Evolutionary conservation across 2,329 filamentous ascomycete genomes (phyloP), one percentile per base, ranked within the genome.

Genomic region (Dothideomycetes sp.): DNA sequence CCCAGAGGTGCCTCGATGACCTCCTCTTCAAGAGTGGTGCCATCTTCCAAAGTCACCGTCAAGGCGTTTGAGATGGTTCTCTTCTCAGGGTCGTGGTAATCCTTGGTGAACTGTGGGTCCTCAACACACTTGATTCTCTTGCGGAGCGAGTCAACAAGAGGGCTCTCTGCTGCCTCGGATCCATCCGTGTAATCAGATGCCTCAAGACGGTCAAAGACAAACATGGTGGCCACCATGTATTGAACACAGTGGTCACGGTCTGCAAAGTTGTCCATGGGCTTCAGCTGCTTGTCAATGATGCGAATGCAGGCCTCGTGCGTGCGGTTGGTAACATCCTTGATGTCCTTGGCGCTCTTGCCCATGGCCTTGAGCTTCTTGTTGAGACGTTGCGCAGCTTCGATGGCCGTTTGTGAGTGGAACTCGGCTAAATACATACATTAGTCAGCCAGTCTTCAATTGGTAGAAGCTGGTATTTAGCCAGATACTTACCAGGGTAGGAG

Each of bases 261-360:
- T 59, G 91, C 91, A 60, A 96, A 98, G 79, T 98, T 98, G 73
- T 95, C 88, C 85, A 98, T 94, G 54, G 88, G 81, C 77, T 95
- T 96, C 76, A 94, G 93, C 70, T 98, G 91, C 76, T 98, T 98
- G 77, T 98, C 91, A 58, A 98, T 98, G 68, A 98, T 98, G 57
- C 91, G 87, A 61, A 98, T 78, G 71, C 91, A 96, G 45, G 91
- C 91, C 69, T 98, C 91, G 70, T 98, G 91, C 7, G 91, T 98
- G 56, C 91, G 82, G 78, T 89, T 94, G 53, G 82, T 87, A 57
- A 98, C 78, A 47, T 76, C 75, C 71, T 94, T 89, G 71, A 98
- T 94, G 64, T 98, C 89, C 53, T 82, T 83, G 43, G 88, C 87
- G 40, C 81, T 84, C 75, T 95, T 94, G 68, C 87, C 89, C 70